Base-by-base conservation (phyloP, 345 rosid genomes). In the Murraya koenigii region DNA sequence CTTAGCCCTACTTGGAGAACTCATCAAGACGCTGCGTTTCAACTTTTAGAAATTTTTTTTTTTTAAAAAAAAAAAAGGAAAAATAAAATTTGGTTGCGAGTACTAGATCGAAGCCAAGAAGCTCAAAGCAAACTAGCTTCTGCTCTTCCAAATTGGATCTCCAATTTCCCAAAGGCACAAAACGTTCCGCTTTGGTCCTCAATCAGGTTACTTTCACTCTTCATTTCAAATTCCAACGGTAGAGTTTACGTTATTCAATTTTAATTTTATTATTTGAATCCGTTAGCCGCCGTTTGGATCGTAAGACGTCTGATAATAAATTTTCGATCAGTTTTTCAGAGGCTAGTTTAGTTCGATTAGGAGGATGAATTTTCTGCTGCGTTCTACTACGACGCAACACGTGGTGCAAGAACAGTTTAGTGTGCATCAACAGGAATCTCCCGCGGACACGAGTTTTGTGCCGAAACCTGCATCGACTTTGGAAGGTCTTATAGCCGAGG, bases 281-380 rank as follows among this genome's bases (percentile, higher is more conserved):
- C 23, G 4, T 38, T 23, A 0, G 20, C 20, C 30, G 13, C 76
- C 6, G 23, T 36, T 25, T 72, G 33, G 30, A 47, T 49, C 38
- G 36, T 26, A 15, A 8, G 22, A 67, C 19, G 28, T 47, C 28
- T 69, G 55, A n/a, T 54, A n/a, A n/a, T 13, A 7, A 26, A 58
- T 44, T 75, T 55, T 74, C 39, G 60, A 17, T 15, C 26, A 39
- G 52, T 79, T 63, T 84, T 76, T 47, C 79, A 77, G 85, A 71
- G 39, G 62, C 67, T 60, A 67, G 38, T 66, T 78, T 79, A 67
- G 38, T 69, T 80, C 75, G 80, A 14, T 17, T n/a, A 69, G 49
- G 82, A 75, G 77, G 66, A 96, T 96, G 99, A 96, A 96, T 87
- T 96, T 94, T 83, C 90, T 91, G 82, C 82, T 88, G 66, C 95